These are phyloP conservation scores for Pezicula neosporulosa DNA, from an alignment of 2,329 filamentous ascomycete genomes.

Conservation along the genomic window DNA sequence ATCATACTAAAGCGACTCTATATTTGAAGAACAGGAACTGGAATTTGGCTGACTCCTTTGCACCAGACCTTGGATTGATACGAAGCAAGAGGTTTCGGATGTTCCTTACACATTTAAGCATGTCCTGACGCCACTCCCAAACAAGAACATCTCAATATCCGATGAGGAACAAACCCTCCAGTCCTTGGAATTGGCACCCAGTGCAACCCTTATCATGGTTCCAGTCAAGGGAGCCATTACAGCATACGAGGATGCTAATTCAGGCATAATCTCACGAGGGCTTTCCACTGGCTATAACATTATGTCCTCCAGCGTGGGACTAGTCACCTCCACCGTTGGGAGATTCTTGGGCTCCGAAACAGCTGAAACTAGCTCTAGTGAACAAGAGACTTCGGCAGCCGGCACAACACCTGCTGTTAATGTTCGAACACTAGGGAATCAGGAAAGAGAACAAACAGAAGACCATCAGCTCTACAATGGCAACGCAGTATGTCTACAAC, in stretches of 20 bases:
- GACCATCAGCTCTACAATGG: constrained; percentile 84
- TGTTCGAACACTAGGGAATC: constrained; percentile 50
- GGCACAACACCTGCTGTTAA: constrained; percentile 33
- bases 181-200: constrained; percentile 72
- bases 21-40: no score
- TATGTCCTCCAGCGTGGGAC: constrained; percentile 37
- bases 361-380: constrained; percentile 8
- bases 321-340: constrained; percentile 37
- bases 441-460: constrained; percentile 44
- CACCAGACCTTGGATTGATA: constrained; percentile 67
- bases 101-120: constrained; percentile 80
- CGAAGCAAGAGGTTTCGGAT: constrained; percentile 50
- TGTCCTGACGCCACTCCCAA: constrained; percentile 75
- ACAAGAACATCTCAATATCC: constrained; percentile 65
- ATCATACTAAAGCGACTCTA: no score
- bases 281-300: constrained; percentile 31
- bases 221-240: constrained; percentile 61
- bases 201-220: constrained; percentile 77
- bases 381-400: constrained; percentile 6
- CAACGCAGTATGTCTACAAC: constrained; percentile 61
- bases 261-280: constrained; percentile 31
- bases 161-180: constrained; percentile 70
- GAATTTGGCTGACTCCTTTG: no score
- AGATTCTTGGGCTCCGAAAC: constrained; percentile 38
- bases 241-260: constrained; percentile 44